phyloP scores from a whole-genome alignment of 2,329 filamentous ascomycete genomes.

The Leptographium procerum region DNA sequence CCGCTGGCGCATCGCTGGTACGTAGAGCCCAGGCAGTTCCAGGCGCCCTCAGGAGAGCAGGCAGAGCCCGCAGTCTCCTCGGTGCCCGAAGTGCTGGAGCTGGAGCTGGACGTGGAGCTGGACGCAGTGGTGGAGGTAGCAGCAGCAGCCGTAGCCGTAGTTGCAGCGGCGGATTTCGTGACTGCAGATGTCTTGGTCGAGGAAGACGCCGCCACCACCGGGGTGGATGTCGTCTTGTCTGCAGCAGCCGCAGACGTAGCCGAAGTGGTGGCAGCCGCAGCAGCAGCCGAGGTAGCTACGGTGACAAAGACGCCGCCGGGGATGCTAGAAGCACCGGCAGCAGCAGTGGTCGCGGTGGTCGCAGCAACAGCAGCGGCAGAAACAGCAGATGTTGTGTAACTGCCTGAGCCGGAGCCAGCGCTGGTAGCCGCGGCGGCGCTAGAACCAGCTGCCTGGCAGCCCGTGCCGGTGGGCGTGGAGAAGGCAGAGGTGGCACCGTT shows the following conservation, averaged over 20 bases:
- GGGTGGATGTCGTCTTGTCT: background rate
- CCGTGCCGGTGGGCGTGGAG: constrained; percentile 15
- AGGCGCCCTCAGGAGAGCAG: constrained; percentile 35
- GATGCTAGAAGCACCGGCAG: constrained; percentile 6
- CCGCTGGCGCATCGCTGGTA: constrained; percentile 43
- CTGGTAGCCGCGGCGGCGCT: constrained; percentile 17
- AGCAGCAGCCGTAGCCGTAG: no score
- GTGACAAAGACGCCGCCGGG: background rate
- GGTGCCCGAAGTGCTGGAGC: constrained; percentile 12
- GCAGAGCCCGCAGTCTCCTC: constrained; percentile 27
- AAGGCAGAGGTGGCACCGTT: constrained; percentile 27
- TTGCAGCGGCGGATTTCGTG: background rate
- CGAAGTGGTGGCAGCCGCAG: background rate
- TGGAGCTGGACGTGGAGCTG: background rate
- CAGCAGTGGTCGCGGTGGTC: background rate
- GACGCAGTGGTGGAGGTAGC: background rate
- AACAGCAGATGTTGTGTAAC: constrained; percentile 1
- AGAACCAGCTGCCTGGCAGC: constrained; percentile 15
- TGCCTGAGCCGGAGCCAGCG: constrained; percentile 9
- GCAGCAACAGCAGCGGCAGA: background rate
- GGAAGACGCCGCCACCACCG: constrained; percentile 7
- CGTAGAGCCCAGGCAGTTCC: constrained; percentile 36
- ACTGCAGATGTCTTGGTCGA: background rate
- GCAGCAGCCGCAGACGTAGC: constrained; percentile 8
- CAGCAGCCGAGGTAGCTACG: background rate